Percentiles rank a stretch among this genome's conserved stretches.
Conservation (phyloP, 176 grass and related monocot species). For the Musa acuminata region DNA sequence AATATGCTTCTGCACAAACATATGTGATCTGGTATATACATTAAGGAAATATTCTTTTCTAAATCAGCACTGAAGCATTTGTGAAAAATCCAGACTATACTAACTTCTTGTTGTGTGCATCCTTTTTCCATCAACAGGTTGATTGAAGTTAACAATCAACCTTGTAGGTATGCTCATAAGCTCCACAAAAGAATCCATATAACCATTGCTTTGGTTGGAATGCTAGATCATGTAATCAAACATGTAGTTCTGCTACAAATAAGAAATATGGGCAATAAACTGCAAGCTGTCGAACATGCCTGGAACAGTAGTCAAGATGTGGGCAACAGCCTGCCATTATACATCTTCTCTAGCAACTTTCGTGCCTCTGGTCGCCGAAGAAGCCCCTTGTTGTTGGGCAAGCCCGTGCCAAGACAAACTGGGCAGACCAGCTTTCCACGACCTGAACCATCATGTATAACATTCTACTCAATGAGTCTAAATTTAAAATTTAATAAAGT, state of each 20-base stretch:
- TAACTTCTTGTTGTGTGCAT: background rate
- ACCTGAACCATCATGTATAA: constrained; percentile 24
- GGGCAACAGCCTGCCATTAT: constrained; percentile 78
- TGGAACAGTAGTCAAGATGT: constrained; percentile 24
- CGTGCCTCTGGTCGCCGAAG: constrained; percentile 73
- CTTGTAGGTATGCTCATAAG: background rate
- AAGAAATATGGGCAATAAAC: background rate
- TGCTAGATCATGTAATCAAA: background rate
- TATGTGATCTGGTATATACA: no score
- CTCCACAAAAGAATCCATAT: background rate
- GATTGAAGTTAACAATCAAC: background rate
- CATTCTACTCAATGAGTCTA: background rate
- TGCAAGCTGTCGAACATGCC: background rate
- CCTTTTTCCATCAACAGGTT: background rate
- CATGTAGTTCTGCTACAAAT: background rate
- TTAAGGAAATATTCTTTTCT: no score
- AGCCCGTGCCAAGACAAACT: constrained; percentile 71
- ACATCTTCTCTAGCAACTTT: constrained; percentile 84
- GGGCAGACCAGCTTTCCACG: constrained; percentile 91
- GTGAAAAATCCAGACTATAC: no score
- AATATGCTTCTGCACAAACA: no score
- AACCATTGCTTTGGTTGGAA: background rate
- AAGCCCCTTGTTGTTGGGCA: constrained; percentile 91
- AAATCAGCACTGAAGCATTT: no score
- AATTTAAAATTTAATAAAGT: background rate